Evolutionary conservation across 2,329 filamentous ascomycete species (phyloP), one percentile per base, ranked within the genome.

Genomic region (Claviceps sorghi): DNA sequence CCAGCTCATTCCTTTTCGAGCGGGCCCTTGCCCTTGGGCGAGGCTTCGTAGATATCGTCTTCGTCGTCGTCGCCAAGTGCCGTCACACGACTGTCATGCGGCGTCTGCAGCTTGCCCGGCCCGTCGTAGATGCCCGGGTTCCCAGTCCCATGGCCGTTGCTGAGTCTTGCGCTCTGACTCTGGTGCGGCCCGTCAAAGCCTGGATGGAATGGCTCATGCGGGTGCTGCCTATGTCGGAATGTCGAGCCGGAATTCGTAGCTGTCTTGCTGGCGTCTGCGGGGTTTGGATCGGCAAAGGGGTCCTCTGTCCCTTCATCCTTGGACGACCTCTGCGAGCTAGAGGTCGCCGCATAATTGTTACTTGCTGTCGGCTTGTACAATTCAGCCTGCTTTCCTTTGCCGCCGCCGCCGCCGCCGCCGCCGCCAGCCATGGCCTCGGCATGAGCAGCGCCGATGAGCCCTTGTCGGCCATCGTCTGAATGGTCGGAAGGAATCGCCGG

Each of bases 31-130:
- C 59, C 64, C 58, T 66, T 70, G 21, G 64, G 60, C 17, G 62
- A 60, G n/a, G 67, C 61, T 44, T 69, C 66, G 52, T 74, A 73
- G 42, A 72, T 58, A 48, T 72, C 68, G 36, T 70, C 68, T 38
- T 67, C 64, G 40, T 66, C 62, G 34, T 15, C 34, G 36, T 38
- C 36, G 36, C 13, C 13, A 38, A 17, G 17, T 6, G 17, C 36
- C 17, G 36, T 38, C 36, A 15, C 57, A 11, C 51, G 45, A 48
- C 54, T 53, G 26, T 41, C 52, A 41, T 56, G 52, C 3, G 55
- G 58, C 32, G 58, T 56, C 50, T 59, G 54, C 21, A 52, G 52
- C 41, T 57, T 49, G 15, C 55, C 48, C 34, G 54, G 53, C 26
- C 54, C 59, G 41, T 52, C 56, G 8, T 57, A 38, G 19, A 56